Evolutionary conservation across 2,329 filamentous ascomycete genomes (phyloP), one percentile per base, ranked within the genome.

Genomic region (Aspergillus piperis): DNA sequence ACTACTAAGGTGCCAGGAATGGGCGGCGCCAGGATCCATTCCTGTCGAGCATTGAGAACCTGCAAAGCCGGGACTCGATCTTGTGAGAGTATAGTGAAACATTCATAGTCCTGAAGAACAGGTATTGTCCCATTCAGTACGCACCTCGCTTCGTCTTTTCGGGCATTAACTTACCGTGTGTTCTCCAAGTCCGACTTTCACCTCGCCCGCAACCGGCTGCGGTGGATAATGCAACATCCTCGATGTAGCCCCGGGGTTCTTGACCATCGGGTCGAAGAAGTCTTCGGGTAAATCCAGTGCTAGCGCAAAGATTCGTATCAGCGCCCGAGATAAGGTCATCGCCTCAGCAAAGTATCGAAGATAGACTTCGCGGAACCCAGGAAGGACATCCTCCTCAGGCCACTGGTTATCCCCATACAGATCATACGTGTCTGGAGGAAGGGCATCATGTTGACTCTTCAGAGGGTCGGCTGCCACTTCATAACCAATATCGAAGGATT

Each of bases 71-170:
- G 73, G 0, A 78, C 75, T 1, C 69, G 69, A 36, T 76, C 77
- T 60, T 80, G 78, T 8, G 78, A 70, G 1, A 79, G 68, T 5
- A 80, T 70, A 0, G 78, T 79, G 19, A 80, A 73, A 39, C 73
- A 75, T 23, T 77, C 78, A 30, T 74, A 80, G 47, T 80, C 68
- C 69, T 71, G 25, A 10, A 8, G 5, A 8, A 2, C 21, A 15
- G 5, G 19, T 15, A 25, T 19, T 5, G 7, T 11, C 6, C 3
- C 17, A 15, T 10, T 21, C 15, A 32, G n/a, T 5, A 32, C 10
- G 19, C 19, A 1, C 10, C 19, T 23, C 6, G 10, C 41, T 44
- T 32, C 2, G 10, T n/a, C n/a, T 2, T 23, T n/a, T 5, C 17
- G 6, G 11, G 1, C 11, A 36, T 1, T 5, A 5, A 15, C 62